Percentiles rank a stretch among this genome's conserved stretches.
phyloP scores from a whole-genome alignment of 2,329 filamentous ascomycete genomes.

The Penicillium sp. region DNA sequence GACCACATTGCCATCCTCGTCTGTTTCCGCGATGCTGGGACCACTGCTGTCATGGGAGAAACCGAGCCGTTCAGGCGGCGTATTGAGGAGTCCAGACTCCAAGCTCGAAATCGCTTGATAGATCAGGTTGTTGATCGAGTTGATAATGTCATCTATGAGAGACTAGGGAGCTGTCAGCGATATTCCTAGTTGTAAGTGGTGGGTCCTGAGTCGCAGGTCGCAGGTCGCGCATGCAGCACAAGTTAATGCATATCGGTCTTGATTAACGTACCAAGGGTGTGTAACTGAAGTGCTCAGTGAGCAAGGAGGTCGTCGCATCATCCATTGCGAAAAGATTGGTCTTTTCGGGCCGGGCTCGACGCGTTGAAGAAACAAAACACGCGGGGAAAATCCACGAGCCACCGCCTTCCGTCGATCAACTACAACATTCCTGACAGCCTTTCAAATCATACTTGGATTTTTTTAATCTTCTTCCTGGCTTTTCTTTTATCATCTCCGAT shows the following conservation, averaged over 20 bases:
- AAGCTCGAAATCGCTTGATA: slow-evolving; percentile 86
- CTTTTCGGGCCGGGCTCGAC: slow-evolving; percentile 7
- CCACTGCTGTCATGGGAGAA: slow-evolving; percentile 58
- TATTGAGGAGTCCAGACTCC: slow-evolving; percentile 74
- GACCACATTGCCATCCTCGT: slow-evolving; percentile 47
- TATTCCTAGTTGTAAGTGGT: slow-evolving; percentile 8
- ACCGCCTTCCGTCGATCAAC: slow-evolving; percentile 17
- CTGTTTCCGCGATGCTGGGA: slow-evolving; percentile 47
- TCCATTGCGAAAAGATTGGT: slow-evolving; percentile 36
- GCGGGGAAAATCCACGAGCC: slow-evolving; percentile 9
- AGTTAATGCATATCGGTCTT: not conserved
- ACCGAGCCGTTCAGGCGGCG: slow-evolving; percentile 74
- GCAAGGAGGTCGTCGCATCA: slow-evolving; percentile 56
- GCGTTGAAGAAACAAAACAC: slow-evolving; percentile 20
- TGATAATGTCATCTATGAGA: slow-evolving; percentile 96
- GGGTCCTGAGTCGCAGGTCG: slow-evolving; percentile 1
- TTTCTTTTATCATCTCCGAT: not conserved
- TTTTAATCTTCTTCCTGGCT: not conserved
- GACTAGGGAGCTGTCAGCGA: slow-evolving; percentile 55
- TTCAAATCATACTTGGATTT: not conserved
- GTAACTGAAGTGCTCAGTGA: slow-evolving; percentile 95
- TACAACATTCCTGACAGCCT: slow-evolving; percentile 8
- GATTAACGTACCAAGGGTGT: slow-evolving; percentile 72
- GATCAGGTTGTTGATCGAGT: slow-evolving; percentile 89
- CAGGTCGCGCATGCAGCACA: not conserved